phyloP scores from a whole-genome alignment of 1,139 yeast species.

The Geotrichum europaeum region DNA sequence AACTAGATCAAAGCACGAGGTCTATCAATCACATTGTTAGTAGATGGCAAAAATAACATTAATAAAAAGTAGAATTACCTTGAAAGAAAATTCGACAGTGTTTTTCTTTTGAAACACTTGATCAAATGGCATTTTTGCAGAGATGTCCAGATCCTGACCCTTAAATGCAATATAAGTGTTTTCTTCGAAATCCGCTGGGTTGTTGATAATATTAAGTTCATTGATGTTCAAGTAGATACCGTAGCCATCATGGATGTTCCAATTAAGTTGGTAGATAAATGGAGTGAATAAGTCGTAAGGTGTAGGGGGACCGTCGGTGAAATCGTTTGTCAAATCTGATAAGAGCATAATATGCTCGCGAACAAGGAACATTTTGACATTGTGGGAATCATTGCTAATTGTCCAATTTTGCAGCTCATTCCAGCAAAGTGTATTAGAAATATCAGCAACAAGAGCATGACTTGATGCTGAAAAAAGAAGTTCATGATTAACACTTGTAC shows the following conservation, averaged over 20 bases:
- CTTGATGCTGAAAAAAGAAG: constrained; percentile 58
- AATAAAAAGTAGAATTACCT: constrained; percentile 19
- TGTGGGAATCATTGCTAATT: constrained; percentile 48
- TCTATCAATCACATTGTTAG: constrained; percentile 25
- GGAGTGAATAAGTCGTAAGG: constrained; percentile 77
- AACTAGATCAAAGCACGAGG: constrained; percentile 57
- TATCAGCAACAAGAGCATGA: constrained; percentile 50
- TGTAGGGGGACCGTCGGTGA: constrained; percentile 61
- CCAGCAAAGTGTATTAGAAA: constrained; percentile 75
- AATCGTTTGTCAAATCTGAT: constrained; percentile 72
- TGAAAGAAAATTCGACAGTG: constrained; percentile 47
- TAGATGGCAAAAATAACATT: not conserved
- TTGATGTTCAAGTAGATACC: constrained; percentile 70
- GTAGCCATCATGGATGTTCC: constrained; percentile 53
- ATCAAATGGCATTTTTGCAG: constrained; percentile 53
- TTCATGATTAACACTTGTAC: constrained; percentile 88
- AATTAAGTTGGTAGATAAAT: constrained; percentile 51
- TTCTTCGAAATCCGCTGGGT: constrained; percentile 76
- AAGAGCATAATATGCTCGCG: constrained; percentile 75
- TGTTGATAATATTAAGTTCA: constrained; percentile 79
- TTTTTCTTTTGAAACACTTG: constrained; percentile 55
- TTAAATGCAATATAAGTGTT: constrained; percentile 70
- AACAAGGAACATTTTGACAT: constrained; percentile 58
- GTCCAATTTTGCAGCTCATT: constrained; percentile 70
- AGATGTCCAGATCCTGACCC: constrained; percentile 52